phyloP scores from a whole-genome alignment of 1,284 basidiomycete genomes.

The Pascua sp. region DNA sequence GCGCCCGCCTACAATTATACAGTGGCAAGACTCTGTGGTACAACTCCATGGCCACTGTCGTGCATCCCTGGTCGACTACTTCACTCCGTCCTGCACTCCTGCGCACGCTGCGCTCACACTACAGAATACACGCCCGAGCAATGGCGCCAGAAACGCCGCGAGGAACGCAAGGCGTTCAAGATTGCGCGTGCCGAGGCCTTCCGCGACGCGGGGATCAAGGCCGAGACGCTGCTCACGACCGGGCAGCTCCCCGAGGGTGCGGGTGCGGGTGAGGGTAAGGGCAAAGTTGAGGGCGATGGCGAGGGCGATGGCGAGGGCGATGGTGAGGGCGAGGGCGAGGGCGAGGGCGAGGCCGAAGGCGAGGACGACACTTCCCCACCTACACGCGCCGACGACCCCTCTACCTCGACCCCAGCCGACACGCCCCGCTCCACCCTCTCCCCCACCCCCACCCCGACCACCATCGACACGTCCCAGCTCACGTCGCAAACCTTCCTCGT shows the following conservation, averaged over 20 bases:
- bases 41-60: no score
- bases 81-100: no score
- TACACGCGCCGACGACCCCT: no score
- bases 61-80: no score
- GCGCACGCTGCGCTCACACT: no score
- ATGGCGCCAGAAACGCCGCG: conserved; percentile 74
- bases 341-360: not conserved
- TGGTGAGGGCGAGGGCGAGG: conserved; percentile 4
- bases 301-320: not conserved
- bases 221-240: conserved; percentile 44
- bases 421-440: no score
- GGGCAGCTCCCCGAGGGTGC: conserved; percentile 20
- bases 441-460: no score
- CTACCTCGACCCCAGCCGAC: no score
- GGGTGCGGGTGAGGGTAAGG: conserved; percentile 2
- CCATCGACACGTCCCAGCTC: conserved; percentile 16
- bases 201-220: conserved; percentile 47
- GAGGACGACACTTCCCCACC: not conserved
- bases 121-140: conserved; percentile 58
- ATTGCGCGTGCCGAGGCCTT: conserved; percentile 62
- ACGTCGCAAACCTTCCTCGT: conserved; percentile 49
- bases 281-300: not conserved
- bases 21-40: no score
- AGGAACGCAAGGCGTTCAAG: conserved; percentile 85
- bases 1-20: no score